phyloP scores from a whole-genome alignment of 768 basidiomycete genomes.

The Trametes elegans region DNA sequence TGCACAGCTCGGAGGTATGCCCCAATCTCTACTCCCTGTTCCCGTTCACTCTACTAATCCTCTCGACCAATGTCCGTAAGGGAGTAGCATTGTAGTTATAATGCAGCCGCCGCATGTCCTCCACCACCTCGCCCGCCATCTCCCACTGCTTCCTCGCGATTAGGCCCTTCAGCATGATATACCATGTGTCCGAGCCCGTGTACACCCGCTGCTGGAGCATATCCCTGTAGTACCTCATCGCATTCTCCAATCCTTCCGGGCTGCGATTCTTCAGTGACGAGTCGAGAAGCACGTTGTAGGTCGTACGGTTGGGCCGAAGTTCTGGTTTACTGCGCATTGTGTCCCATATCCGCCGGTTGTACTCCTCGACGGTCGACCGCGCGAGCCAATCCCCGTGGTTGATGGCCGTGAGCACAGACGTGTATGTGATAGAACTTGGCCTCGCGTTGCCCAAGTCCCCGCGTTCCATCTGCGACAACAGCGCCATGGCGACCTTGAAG shows the following conservation, averaged over 20 bases:
- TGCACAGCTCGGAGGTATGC: constrained; percentile 7
- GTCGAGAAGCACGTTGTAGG: constrained; percentile 77
- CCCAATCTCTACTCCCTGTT: constrained; percentile 12
- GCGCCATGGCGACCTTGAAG: constrained; percentile 60
- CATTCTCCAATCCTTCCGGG: constrained; percentile 50
- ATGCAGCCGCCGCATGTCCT: constrained; percentile 55
- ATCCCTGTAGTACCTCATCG: constrained; percentile 56
- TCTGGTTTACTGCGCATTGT: constrained; percentile 59
- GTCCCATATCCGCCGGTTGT: constrained; percentile 47
- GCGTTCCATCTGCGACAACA: constrained; percentile 76
- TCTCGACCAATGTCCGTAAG: constrained; percentile 45
- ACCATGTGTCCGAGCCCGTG: constrained; percentile 69
- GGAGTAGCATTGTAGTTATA: constrained; percentile 24
- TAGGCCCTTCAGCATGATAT: constrained; percentile 69
- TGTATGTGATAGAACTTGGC: constrained; percentile 85
- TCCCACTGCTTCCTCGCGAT: constrained; percentile 55
- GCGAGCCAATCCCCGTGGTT: constrained; percentile 57
- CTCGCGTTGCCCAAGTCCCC: constrained; percentile 35
- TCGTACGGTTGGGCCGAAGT: constrained; percentile 55
- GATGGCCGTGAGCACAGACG: constrained; percentile 70
- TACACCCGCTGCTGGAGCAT: constrained; percentile 51
- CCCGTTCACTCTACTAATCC: constrained; percentile 39
- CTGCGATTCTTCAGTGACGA: constrained; percentile 56
- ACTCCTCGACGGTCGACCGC: constrained; percentile 42
- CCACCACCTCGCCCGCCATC: constrained; percentile 56